A percentile compares a stretch with the other conserved stretches of the same genome.
These are phyloP conservation scores for Ophiocordyceps camponoti-floridani DNA, from an alignment of 2,329 filamentous ascomycete species.

Conservation along the genomic window DNA sequence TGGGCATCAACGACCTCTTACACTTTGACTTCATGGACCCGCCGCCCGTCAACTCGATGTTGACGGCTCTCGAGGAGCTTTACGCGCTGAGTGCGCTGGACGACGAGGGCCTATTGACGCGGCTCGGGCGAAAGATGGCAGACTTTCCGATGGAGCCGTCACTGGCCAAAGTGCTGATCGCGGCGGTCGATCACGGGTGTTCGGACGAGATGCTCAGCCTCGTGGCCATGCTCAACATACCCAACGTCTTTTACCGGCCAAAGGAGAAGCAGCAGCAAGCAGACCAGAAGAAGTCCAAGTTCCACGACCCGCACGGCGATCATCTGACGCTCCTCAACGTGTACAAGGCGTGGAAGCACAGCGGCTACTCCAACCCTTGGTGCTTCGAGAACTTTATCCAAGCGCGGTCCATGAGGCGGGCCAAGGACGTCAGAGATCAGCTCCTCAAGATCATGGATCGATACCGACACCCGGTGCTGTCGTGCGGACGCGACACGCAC, in stretches of 20 bases:
- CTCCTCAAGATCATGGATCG: conserved; percentile 86
- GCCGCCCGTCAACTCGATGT: conserved; percentile 92
- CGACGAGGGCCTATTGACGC: conserved; percentile 84
- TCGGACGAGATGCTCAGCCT: conserved; percentile 90
- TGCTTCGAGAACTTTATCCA: conserved; percentile 98
- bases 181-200: conserved; percentile 71
- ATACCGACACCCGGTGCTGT: conserved; percentile 66
- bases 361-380: conserved; percentile 70
- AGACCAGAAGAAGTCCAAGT: conserved; percentile 94
- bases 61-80: conserved; percentile 86
- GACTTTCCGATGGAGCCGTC: conserved; percentile 97
- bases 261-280: conserved; percentile 95
- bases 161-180: conserved; percentile 78
- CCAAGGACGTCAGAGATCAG: conserved; percentile 84
- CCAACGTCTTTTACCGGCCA: conserved; percentile 80
- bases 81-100: conserved; percentile 85
- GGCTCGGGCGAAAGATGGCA: conserved; percentile 89
- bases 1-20: conserved; percentile 95
- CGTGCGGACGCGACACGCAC: conserved; percentile 73
- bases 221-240: conserved; percentile 81
- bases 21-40: conserved; percentile 99
- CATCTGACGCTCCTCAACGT: conserved; percentile 92
- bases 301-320: conserved; percentile 87
- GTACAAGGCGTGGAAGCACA: conserved; percentile 90
- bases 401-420: conserved; percentile 70